Base-by-base conservation (phyloP, 2,329 filamentous ascomycete species). In the Sporothrix euskadiensis region DNA sequence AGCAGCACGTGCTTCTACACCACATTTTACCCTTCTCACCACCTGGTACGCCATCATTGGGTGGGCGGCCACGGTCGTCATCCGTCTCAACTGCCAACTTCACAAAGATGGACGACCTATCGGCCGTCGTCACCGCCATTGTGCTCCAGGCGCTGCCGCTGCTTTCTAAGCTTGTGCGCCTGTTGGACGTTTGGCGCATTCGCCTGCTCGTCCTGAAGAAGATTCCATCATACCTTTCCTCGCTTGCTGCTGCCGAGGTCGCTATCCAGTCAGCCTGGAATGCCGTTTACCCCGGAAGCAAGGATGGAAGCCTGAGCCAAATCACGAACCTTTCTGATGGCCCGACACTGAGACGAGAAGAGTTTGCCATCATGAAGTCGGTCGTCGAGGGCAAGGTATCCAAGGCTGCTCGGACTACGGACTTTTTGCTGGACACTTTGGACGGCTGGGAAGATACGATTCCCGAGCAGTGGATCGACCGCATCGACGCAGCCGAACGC, bases 131-230 rank as follows among this genome's bases (percentile, higher is more conserved):
- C 73, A 98, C 96, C 0, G 93, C 94, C 39, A 97, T 95, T 47
- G 92, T 97, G 22, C 83, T 99, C n/a, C 93, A 96, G 79, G 90
- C 94, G 3, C 85, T 99, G 26, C 96, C 96, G 0, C 91, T 92
- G 74, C 83, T 98, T 57, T 91, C 93, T 10, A 90, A 88, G 72
- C 82, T 99, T 30, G 90, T 89, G 72, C 87, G 88, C 9, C 82
- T 97, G n/a, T 84, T 98, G 69, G 88, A 90, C 73, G 87, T 87
- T 1, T 99, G 96, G 96, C 90, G 87, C 35, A 86, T 92, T 56
- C 91, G 96, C 26, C 83, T 98, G 16, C 83, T 88, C 1, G 90
- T 98, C 5, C 83, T 98, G 54, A 88, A 89, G 69, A 90, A 91
- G 77, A 88, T 95, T 0, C 92, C 95, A 0, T 82, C 84, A 1